Conservation (phyloP, 371 early-diverging fungal species). For the Massospora cicadina region DNA sequence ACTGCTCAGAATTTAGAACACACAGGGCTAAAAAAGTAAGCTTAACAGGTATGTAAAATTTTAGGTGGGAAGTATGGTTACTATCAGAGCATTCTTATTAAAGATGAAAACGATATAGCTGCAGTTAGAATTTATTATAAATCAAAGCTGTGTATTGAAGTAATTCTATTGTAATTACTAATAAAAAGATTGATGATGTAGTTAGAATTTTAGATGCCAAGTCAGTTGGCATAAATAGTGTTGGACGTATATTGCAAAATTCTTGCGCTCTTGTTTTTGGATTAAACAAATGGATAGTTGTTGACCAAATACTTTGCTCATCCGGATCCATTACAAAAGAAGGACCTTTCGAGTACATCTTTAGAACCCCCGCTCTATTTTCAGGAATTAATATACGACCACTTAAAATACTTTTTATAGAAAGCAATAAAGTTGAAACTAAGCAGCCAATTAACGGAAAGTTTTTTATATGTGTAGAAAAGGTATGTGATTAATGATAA, state of each 20-base stretch:
- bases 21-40: no score
- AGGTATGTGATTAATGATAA: no score
- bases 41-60: neutral
- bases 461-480: neutral
- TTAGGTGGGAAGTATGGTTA: neutral
- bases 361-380: neutral
- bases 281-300: neutral
- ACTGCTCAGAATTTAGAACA: no score
- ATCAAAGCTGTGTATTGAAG: neutral
- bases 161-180: neutral
- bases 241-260: neutral
- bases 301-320: neutral
- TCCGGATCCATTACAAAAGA: neutral
- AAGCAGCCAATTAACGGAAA: neutral
- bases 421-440: neutral
- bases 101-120: neutral
- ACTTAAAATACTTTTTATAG: neutral
- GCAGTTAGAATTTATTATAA: neutral
- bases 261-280: neutral
- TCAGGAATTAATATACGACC: neutral
- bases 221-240: neutral
- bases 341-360: neutral
- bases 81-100: neutral
- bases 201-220: neutral
- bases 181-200: neutral